Base-by-base conservation (phyloP, 2,329 filamentous ascomycete species). In the Huntiella omanensis region DNA sequence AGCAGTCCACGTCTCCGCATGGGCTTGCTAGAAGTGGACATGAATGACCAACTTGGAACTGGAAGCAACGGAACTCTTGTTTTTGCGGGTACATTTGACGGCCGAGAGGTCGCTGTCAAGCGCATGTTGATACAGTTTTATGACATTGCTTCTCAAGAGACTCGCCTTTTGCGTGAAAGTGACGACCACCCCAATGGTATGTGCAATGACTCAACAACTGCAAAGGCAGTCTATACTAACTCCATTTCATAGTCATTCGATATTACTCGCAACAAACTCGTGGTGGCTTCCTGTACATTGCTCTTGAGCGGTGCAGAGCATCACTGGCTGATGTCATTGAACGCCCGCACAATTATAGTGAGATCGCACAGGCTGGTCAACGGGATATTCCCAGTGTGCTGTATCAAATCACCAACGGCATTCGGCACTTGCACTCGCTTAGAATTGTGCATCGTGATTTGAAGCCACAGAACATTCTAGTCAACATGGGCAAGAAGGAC, bases 21-120 rank as follows among this genome's bases (percentile, higher is more conserved):
- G 58, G 75, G 73, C 28, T 74, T 70, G 47, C 70, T 81, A 1
- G 71, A 77, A 53, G 75, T 80, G 45, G 70, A 80, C 52, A 70
- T 71, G 39, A 70, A 77, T 40, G 66, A 71, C 54, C 71, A 78
- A 52, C 66, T 81, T 28, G 77, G 77, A 16, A 80, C 84, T 49
- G 91, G 91, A 46, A 96, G 88, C 60, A 93, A 95, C 57, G 91
- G 91, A n/a, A 98, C 91, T 0, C 77, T 92, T 45, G 91, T 98
- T 0, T 96, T 91, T 60, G 80, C 84, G 42, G 91, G 91, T n/a
- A 83, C 79, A 46, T 96, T 93, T 59, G 91, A 93, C 59, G 86
- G 86, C 17, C 80, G 87, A 43, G 81, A 87, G 39, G 88, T 98
- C 19, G 91, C 91, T 1, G 85, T 98, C 41, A 98, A 98, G 67